Evolutionary conservation across 2,329 filamentous ascomycete genomes (phyloP).

Genomic region (Aspergillus tamarii): DNA sequence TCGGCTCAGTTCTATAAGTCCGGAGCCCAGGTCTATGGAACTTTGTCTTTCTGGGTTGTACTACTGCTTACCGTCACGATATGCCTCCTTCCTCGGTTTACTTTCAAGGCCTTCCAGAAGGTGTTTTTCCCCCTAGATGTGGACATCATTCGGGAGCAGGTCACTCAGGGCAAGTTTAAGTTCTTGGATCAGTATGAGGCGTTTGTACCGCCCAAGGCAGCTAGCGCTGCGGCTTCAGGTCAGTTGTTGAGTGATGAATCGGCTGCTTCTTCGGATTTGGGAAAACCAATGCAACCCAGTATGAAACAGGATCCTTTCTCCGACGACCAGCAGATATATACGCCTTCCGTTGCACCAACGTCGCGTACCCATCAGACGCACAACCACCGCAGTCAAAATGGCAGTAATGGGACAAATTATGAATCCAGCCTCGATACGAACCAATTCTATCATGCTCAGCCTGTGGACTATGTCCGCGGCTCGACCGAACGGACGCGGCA

Average conservation of each 20-base stretch:
- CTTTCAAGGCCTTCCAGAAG: constrained; percentile 86
- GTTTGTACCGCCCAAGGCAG: constrained; percentile 52
- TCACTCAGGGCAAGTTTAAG: constrained; percentile 79
- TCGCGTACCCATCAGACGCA: constrained; percentile 77
- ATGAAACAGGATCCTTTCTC: constrained; percentile 68
- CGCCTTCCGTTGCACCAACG: constrained; percentile 80
- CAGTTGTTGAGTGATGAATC: constrained; percentile 41
- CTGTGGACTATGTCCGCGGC: constrained; percentile 62
- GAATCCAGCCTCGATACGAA: constrained; percentile 58
- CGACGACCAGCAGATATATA: constrained; percentile 90
- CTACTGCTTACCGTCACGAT: constrained; percentile 78
- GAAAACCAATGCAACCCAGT: constrained; percentile 58
- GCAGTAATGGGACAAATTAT: constrained; percentile 92
- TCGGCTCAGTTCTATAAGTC: constrained; percentile 74
- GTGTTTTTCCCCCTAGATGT: constrained; percentile 91
- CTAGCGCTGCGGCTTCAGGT: constrained; percentile 44
- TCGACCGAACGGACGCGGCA: constrained; percentile 86
- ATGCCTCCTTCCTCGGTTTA: constrained; percentile 84
- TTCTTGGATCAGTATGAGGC: constrained; percentile 65
- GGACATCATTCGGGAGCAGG: constrained; percentile 93
- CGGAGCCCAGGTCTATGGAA: constrained; percentile 75
- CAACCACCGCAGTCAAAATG: constrained; percentile 82
- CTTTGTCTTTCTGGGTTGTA: constrained; percentile 85
- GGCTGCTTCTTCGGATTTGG: constrained; percentile 44
- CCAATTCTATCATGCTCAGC: constrained; percentile 59